Percentiles rank a stretch among this genome's conserved stretches.
phyloP scores from a whole-genome alignment of 1,284 basidiomycete species.

The Ustilago shanxiensis region DNA sequence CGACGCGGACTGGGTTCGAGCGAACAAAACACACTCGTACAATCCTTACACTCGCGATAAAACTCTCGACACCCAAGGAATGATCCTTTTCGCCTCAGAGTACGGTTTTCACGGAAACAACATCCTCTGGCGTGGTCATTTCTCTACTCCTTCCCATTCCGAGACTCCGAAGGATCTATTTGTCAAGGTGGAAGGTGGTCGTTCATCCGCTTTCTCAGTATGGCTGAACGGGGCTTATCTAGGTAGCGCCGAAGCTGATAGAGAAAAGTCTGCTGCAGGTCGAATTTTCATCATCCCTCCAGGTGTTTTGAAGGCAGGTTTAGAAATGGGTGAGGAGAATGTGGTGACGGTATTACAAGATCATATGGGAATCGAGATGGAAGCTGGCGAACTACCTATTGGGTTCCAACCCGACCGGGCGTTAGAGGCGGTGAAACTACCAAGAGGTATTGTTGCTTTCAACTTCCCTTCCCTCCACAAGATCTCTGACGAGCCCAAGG shows the following conservation, averaged over 20 bases:
- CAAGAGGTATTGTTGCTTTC: constrained; percentile 77
- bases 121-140: constrained; percentile 84
- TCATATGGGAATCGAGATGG: constrained; percentile 81
- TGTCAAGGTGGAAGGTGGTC: constrained; percentile 81
- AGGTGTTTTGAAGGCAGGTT: constrained; percentile 72
- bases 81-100: constrained; percentile 73
- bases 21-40: constrained; percentile 79
- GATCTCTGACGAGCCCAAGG: constrained; percentile 67
- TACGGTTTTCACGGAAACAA: constrained; percentile 76
- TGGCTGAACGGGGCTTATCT: constrained; percentile 83
- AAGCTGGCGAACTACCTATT: constrained; percentile 47
- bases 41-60: constrained; percentile 74
- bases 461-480: constrained; percentile 74
- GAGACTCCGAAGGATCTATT: constrained; percentile 74
- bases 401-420: constrained; percentile 38
- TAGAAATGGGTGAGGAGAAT: constrained; percentile 73
- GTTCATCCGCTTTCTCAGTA: constrained; percentile 81
- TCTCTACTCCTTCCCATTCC: constrained; percentile 71
- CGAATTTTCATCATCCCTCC: constrained; percentile 73
- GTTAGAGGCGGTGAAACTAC: constrained; percentile 75
- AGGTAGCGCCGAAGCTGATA: constrained; percentile 72
- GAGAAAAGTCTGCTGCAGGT: constrained; percentile 44
- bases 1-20: constrained; percentile 74
- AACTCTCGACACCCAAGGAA: constrained; percentile 76
- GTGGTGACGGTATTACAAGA: constrained; percentile 83